Evolutionary conservation across 768 basidiomycete genomes (phyloP).

Genomic region (Boletus bicolor): DNA sequence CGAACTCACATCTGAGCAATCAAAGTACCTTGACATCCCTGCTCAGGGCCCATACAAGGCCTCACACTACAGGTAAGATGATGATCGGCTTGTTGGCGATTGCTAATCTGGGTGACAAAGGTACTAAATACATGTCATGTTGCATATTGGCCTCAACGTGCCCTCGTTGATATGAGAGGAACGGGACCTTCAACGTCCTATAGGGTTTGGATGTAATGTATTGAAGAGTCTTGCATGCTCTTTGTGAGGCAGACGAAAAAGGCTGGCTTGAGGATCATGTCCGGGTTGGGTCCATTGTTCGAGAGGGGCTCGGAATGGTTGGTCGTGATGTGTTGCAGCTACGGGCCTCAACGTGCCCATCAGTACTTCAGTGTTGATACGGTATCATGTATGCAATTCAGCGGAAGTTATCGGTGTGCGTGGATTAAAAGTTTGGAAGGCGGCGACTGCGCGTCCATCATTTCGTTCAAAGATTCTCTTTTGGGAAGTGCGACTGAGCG

Average conservation of each 20-base stretch:
- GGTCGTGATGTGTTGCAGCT: slow-evolving; percentile 14
- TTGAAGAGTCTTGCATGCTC: slow-evolving; percentile 48
- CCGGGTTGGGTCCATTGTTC: slow-evolving; percentile 11
- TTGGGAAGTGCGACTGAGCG: no score
- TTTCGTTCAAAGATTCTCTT: no score
- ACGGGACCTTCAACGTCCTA: slow-evolving; percentile 69
- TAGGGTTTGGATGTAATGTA: slow-evolving; percentile 42
- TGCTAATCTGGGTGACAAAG: slow-evolving; percentile 14
- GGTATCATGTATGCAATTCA: not conserved
- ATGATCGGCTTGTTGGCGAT: not conserved
- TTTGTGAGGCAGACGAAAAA: slow-evolving; percentile 31
- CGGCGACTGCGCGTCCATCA: no score
- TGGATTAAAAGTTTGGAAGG: not conserved
- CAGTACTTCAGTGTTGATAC: not conserved
- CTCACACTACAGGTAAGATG: slow-evolving; percentile 57
- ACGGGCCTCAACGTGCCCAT: slow-evolving; percentile 39
- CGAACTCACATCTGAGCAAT: slow-evolving; percentile 64
- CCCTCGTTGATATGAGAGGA: slow-evolving; percentile 58
- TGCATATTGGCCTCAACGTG: slow-evolving; percentile 73
- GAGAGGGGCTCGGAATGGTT: slow-evolving; percentile 5
- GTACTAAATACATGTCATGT: slow-evolving; percentile 26
- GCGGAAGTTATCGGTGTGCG: not conserved
- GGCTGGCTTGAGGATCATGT: slow-evolving; percentile 17
- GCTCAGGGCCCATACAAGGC: slow-evolving; percentile 78
- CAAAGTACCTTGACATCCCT: slow-evolving; percentile 90